A percentile compares a stretch with the other conserved stretches of the same genome.
These are phyloP conservation scores for Nakaseomyces uthaithaninus DNA, from an alignment of 1,139 yeast species.

Conservation along the genomic window DNA sequence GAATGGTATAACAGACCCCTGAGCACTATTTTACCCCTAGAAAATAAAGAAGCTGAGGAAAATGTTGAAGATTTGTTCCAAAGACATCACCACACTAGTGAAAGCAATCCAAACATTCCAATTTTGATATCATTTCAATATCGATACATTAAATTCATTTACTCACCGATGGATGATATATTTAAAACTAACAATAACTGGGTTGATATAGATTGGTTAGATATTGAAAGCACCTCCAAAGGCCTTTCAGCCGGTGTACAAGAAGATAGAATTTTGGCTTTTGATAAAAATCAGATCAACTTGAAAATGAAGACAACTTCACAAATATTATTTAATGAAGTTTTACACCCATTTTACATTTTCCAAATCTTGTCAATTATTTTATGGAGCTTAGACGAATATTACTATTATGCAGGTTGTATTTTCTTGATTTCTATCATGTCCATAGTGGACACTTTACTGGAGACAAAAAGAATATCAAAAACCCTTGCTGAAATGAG, in stretches of 20 bases:
- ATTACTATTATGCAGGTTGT: slow-evolving; percentile 88
- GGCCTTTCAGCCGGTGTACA: slow-evolving; percentile 68
- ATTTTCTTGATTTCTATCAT: slow-evolving; percentile 77
- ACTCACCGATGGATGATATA: slow-evolving; percentile 79
- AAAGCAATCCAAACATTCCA: slow-evolving; percentile 43
- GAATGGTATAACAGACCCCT: slow-evolving; percentile 61
- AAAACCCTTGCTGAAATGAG: slow-evolving; percentile 67
- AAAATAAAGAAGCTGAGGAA: slow-evolving; percentile 13
- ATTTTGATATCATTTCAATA: slow-evolving; percentile 63
- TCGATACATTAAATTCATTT: slow-evolving; percentile 73
- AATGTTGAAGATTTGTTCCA: slow-evolving; percentile 11
- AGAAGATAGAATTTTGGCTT: slow-evolving; percentile 62
- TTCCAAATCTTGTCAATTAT: slow-evolving; percentile 88
- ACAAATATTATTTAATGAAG: slow-evolving; percentile 73
- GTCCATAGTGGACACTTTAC: slow-evolving; percentile 68
- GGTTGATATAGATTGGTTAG: slow-evolving; percentile 73
- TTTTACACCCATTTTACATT: slow-evolving; percentile 86
- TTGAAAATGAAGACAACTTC: slow-evolving; percentile 63
- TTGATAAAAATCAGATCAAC: slow-evolving; percentile 69
- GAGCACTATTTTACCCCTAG: slow-evolving; percentile 51
- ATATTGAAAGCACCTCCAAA: slow-evolving; percentile 46
- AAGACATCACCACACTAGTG: slow-evolving; percentile 24
- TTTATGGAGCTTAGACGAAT: slow-evolving; percentile 86
- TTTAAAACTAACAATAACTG: slow-evolving; percentile 79
- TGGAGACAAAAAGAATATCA: slow-evolving; percentile 77